Evolutionary conservation across 805 yeast genomes (phyloP).

Genomic region (Brettanomyces sp.): DNA sequence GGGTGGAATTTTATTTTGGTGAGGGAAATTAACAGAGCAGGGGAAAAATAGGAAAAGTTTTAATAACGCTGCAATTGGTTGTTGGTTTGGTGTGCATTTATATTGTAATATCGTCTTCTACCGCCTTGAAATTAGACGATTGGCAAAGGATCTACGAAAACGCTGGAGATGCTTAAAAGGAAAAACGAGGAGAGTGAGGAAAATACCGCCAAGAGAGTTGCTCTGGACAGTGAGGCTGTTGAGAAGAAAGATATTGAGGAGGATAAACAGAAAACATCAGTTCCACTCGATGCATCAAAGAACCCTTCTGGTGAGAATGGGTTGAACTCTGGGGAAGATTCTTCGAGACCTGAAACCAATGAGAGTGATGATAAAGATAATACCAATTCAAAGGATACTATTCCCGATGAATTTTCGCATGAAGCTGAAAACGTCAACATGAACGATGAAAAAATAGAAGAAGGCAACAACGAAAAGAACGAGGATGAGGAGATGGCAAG

Average conservation of each 20-base stretch:
- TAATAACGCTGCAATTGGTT: too few species aligned
- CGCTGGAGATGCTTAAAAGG: constrained; percentile 39
- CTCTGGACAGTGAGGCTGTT: constrained; percentile 53
- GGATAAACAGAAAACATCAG: constrained; percentile 35
- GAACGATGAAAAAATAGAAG: background rate
- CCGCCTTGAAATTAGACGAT: too few species aligned
- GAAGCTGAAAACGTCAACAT: too few species aligned
- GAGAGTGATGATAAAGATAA: background rate
- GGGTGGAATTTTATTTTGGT: too few species aligned
- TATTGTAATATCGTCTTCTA: too few species aligned
- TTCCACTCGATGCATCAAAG: constrained; percentile 16
- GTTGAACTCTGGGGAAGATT: background rate
- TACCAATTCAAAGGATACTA: background rate
- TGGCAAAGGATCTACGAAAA: too few species aligned
- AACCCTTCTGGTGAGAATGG: constrained; percentile 5
- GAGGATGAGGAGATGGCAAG: background rate
- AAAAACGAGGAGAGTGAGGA: constrained; percentile 55
- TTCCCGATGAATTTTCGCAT: too few species aligned
- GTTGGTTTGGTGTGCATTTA: too few species aligned
- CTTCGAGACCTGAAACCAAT: background rate
- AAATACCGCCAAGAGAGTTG: constrained; percentile 58
- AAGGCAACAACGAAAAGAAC: background rate
- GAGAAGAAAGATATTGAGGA: constrained; percentile 33
- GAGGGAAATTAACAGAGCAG: too few species aligned
- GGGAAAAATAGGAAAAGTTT: too few species aligned